phyloP scores from a whole-genome alignment of 371 early-diverging fungal genomes.

The Syncephalastrum contaminatum region DNA sequence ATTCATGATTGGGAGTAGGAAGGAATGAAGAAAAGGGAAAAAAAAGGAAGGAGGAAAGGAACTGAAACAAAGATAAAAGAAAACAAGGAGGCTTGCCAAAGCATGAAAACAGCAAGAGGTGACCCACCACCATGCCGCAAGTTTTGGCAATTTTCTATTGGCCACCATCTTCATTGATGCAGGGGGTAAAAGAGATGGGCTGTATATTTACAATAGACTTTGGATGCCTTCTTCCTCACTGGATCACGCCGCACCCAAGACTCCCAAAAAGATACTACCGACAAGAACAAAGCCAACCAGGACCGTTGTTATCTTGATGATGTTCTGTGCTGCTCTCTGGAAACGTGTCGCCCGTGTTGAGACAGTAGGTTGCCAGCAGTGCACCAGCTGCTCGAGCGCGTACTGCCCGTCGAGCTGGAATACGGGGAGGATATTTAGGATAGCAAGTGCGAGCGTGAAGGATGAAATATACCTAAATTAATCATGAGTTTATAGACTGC shows the following conservation, averaged over 20 bases:
- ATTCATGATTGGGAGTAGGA: constrained; percentile 60
- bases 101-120: too few relatives aligned
- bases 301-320: constrained; percentile 30
- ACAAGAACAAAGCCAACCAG: constrained; percentile 47
- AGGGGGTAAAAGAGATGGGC: constrained; percentile 4
- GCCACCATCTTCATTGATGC: constrained; percentile 1
- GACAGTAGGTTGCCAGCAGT: constrained; percentile 10
- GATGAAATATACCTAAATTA: constrained; percentile 66
- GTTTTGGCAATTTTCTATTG: neutral
- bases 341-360: constrained; percentile 3
- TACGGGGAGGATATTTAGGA: constrained; percentile 81
- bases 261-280: constrained; percentile 41
- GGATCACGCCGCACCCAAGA: constrained; percentile 1
- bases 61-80: constrained; percentile 4
- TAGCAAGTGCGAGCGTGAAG: constrained; percentile 72
- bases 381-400: constrained; percentile 50
- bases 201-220: constrained; percentile 3
- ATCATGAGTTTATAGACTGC: neutral
- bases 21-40: constrained; percentile 1
- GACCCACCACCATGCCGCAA: too few relatives aligned
- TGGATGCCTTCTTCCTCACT: too few relatives aligned
- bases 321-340: constrained; percentile 17
- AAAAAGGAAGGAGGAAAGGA: constrained; percentile 7
- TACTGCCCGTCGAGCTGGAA: constrained; percentile 77
- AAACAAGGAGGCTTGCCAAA: too few relatives aligned